A percentile compares a stretch with the other conserved stretches of the same genome.
phyloP scores from a whole-genome alignment of 148 eudicot species.

The Amaranthus cruentus region DNA sequence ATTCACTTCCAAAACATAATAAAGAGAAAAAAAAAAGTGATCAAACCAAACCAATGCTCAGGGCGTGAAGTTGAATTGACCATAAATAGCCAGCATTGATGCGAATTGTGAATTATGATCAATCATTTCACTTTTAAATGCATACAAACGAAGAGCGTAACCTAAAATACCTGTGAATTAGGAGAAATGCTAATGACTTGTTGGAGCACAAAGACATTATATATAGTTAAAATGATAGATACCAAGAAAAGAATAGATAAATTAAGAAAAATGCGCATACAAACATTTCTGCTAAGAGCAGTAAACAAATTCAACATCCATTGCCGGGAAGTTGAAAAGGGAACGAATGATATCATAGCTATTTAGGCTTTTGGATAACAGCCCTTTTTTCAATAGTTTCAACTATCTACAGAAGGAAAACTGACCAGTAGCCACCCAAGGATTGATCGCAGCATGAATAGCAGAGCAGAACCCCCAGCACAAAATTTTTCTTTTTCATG shows the following conservation, averaged over 20 bases:
- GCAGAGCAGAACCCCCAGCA: slow-evolving; percentile 16
- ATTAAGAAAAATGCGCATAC: slow-evolving; percentile 19
- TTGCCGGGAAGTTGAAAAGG: slow-evolving; percentile 20
- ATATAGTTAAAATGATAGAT: background rate
- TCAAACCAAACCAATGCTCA: no score
- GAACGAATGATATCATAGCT: slow-evolving; percentile 17
- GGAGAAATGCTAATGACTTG: background rate
- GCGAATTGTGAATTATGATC: no score
- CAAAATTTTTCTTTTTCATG: slow-evolving; percentile 9
- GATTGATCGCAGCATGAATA: slow-evolving; percentile 16
- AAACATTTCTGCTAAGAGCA: slow-evolving; percentile 22
- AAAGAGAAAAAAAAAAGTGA: no score
- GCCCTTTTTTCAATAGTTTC: slow-evolving; percentile 26
- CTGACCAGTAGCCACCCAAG: slow-evolving; percentile 17
- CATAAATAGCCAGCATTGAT: no score
- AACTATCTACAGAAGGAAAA: slow-evolving; percentile 29
- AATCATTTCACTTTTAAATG: no score
- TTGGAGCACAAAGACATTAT: background rate
- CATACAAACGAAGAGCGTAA: no score
- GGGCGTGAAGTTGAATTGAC: no score
- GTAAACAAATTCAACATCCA: slow-evolving; percentile 20
- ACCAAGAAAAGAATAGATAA: slow-evolving; percentile 16
- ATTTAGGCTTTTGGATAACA: slow-evolving; percentile 14
- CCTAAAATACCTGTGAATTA: background rate
- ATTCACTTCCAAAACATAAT: no score